These are phyloP conservation scores for Fusarium torreyae DNA, from an alignment of 2,329 filamentous ascomycete species.

Conservation along the genomic window DNA sequence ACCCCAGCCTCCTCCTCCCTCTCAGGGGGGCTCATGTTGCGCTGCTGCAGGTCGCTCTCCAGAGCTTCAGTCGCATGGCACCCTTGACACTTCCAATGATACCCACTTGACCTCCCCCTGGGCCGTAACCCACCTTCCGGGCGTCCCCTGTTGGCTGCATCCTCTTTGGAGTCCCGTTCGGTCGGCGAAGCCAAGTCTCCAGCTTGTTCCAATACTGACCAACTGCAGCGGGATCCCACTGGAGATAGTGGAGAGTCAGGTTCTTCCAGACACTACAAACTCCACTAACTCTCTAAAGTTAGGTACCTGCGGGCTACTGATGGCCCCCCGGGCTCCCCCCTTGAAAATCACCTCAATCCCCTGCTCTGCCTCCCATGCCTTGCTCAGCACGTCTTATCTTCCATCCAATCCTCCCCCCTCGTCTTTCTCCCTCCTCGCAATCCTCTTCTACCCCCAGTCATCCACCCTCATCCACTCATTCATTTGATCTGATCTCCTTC, in stretches of 20 bases:
- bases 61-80: conserved; percentile 43
- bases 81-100: conserved; percentile 21
- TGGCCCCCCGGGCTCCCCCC: conserved; percentile 10
- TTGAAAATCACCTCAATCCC: conserved; percentile 8
- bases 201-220: conserved; percentile 6
- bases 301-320: conserved; percentile 22
- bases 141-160: conserved; percentile 36
- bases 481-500: conserved; percentile 46
- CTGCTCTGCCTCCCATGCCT: neutral
- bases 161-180: conserved; percentile 11
- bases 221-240: conserved; percentile 6
- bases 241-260: conserved; percentile 16
- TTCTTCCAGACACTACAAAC: conserved; percentile 25
- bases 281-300: conserved; percentile 39
- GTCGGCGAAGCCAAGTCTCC: conserved; percentile 21
- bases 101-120: neutral
- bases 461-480: conserved; percentile 45
- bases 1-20: conserved; percentile 21
- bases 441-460: conserved; percentile 49
- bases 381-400: conserved; percentile 34
- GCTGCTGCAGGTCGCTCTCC: conserved; percentile 25
- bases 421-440: conserved; percentile 24
- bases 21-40: conserved; percentile 32
- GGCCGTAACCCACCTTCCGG: conserved; percentile 30
- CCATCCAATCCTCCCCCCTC: conserved; percentile 42